A percentile compares a stretch with the other conserved stretches of the same genome.
Conservation (phyloP, 2,329 filamentous ascomycete genomes). For the Rachicladosporium sp. region DNA sequence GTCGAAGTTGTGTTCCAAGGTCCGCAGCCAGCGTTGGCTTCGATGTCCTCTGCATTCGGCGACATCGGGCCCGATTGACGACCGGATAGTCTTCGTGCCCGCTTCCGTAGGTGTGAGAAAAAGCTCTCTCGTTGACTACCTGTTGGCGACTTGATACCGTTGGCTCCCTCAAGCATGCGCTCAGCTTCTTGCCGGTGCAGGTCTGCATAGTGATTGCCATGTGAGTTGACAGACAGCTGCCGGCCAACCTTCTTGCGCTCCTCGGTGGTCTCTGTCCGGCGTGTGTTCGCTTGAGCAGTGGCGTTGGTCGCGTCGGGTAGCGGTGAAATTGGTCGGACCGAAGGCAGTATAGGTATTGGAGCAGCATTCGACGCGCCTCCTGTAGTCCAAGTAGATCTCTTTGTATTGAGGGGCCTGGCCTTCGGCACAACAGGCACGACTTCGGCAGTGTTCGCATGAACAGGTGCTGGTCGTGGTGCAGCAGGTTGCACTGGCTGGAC, state of each 20-base stretch:
- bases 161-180: constrained; percentile 72
- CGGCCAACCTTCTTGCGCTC: constrained; percentile 90
- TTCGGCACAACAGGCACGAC: constrained; percentile 33
- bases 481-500: constrained; percentile 19
- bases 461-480: constrained; percentile 30
- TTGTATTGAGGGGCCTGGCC: constrained; percentile 49
- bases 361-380: constrained; percentile 57
- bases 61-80: constrained; percentile 74
- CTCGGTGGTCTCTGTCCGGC: constrained; percentile 38
- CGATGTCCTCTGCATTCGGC: constrained; percentile 71
- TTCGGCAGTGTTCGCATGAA: constrained; percentile 33
- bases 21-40: constrained; percentile 82
- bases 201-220: constrained; percentile 85
- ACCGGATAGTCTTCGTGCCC: constrained; percentile 82
- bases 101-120: constrained; percentile 92
- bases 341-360: constrained; percentile 91
- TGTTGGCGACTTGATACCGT: constrained; percentile 61
- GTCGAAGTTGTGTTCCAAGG: constrained; percentile 51
- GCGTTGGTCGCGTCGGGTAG: constrained; percentile 66
- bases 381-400: constrained; percentile 89
- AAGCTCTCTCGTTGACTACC: constrained; percentile 86
- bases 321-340: constrained; percentile 89
- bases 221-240: constrained; percentile 83
- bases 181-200: constrained; percentile 84
- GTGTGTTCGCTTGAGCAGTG: constrained; percentile 71